Evolutionary conservation across 78 protist genomes (phyloP), one percentile per base, ranked within the genome.

Genomic region (Dictyostelium intermedium): DNA sequence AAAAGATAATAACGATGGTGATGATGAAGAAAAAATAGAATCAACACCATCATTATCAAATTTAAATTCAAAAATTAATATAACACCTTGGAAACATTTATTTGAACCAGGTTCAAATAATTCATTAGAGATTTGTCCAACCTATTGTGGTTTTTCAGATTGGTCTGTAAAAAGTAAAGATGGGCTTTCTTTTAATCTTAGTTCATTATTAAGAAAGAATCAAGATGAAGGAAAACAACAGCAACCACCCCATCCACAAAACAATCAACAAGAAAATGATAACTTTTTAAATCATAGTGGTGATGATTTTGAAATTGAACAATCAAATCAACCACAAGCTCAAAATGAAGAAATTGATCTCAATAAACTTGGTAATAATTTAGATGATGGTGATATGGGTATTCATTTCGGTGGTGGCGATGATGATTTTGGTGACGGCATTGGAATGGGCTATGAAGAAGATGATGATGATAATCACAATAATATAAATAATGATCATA

Each of bases 41-140:
- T 43, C 41, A 1, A 61, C 47, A 39, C 50, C 47, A 56, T 3
- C 25, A 32, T 8, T 53, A 61, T 2, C 78, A 56, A 61, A 2
- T 0, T 9, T 20, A 11, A 60, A 25, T 50, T 14, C 37, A 34
- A 14, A 61, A 60, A 35, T 53, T 37, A 47, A 83, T 41, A 25
- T 83, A 56, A 18, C 66, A 32, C 41, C 43, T 10, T 83, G 89
- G 89, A 83, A 63, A 27, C 34, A 34, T 30, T 27, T 61, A 27
- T 43, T 83, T 37, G 47, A 34, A 27, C 43, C 86, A 18, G 43
- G 53, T 2, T 14, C 50, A 20, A 77, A 34, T 16, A 77, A 27
- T 23, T 9, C 63, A n/a, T 27, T 27, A 18, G 70, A 60, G 16
- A 86, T 87, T 56, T 87, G 93, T 78, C 93, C 93, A n/a, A 41